phyloP scores from a whole-genome alignment of 2,329 filamentous ascomycete genomes.

The Cladosporium sp. region DNA sequence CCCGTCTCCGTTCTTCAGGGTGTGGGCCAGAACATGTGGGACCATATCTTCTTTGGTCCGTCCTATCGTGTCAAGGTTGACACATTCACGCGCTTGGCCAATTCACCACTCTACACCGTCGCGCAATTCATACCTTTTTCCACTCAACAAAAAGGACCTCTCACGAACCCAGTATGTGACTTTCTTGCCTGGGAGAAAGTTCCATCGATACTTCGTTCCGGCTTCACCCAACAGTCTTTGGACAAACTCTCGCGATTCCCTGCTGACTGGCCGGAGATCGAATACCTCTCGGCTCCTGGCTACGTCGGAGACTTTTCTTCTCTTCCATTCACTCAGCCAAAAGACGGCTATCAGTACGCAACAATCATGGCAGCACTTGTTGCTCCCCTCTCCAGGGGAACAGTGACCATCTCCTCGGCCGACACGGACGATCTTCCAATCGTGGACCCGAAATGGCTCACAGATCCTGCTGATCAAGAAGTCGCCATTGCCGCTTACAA shows the following conservation, averaged over 20 bases:
- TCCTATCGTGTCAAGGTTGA: background rate
- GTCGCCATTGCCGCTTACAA: conserved; percentile 37
- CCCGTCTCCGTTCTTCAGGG: conserved; percentile 28
- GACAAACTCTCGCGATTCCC: conserved; percentile 28
- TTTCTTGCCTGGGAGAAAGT: background rate
- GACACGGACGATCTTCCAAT: conserved; percentile 33
- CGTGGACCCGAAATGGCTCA: conserved; percentile 41
- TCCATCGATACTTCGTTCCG: conserved; percentile 10
- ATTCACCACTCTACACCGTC: background rate
- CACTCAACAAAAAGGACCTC: background rate
- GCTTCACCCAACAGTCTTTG: conserved; percentile 7
- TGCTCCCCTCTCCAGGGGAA: conserved; percentile 39
- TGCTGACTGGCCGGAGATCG: conserved; percentile 38
- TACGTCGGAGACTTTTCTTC: conserved; percentile 21
- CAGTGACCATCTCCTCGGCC: conserved; percentile 35
- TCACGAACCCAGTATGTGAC: background rate
- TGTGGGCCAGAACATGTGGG: conserved; percentile 33
- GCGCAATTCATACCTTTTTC: background rate
- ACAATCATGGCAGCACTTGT: conserved; percentile 35
- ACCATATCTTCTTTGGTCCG: conserved; percentile 28
- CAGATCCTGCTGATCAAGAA: conserved; percentile 33
- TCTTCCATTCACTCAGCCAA: conserved; percentile 26
- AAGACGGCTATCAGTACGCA: conserved; percentile 35
- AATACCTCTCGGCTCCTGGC: conserved; percentile 22
- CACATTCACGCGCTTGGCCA: background rate